These are phyloP conservation scores for Larix kaempferi DNA, from an alignment of 75 land plant species.

Conservation along the genomic window DNA sequence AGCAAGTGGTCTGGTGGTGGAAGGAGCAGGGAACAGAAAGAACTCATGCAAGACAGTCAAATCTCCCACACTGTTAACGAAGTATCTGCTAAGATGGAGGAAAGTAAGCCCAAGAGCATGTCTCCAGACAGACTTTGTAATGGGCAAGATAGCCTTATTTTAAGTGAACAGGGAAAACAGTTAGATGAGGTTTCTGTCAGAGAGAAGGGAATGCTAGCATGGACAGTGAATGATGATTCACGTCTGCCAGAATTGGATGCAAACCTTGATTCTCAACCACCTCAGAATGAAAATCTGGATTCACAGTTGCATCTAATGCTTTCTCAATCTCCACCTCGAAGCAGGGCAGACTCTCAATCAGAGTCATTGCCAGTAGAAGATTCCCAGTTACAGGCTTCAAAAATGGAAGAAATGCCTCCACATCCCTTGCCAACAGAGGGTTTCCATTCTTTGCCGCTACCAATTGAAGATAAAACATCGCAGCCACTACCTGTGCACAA, in stretches of 20 bases:
- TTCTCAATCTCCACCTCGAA: background rate
- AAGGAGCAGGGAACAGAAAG: background rate
- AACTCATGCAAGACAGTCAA: background rate
- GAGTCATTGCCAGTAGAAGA: background rate
- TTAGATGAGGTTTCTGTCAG: constrained; percentile 3
- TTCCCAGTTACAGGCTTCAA: background rate
- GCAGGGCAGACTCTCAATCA: background rate
- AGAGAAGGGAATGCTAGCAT: background rate
- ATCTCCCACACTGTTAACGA: background rate
- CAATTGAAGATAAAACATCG: constrained; percentile 8
- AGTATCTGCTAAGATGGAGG: background rate
- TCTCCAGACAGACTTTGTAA: background rate
- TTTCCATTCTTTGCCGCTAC: background rate
- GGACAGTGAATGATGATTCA: background rate
- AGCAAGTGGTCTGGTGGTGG: constrained; percentile 5
- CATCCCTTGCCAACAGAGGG: background rate
- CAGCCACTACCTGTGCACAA: background rate
- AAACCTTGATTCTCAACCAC: background rate
- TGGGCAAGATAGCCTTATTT: background rate
- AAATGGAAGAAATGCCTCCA: background rate
- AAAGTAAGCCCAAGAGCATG: background rate
- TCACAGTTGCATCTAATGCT: background rate
- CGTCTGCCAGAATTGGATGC: background rate
- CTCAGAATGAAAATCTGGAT: background rate
- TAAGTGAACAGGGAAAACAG: constrained; percentile 1